Conservation (phyloP, 169 alveolate species). For the Plasmodium knowlesi region DNA sequence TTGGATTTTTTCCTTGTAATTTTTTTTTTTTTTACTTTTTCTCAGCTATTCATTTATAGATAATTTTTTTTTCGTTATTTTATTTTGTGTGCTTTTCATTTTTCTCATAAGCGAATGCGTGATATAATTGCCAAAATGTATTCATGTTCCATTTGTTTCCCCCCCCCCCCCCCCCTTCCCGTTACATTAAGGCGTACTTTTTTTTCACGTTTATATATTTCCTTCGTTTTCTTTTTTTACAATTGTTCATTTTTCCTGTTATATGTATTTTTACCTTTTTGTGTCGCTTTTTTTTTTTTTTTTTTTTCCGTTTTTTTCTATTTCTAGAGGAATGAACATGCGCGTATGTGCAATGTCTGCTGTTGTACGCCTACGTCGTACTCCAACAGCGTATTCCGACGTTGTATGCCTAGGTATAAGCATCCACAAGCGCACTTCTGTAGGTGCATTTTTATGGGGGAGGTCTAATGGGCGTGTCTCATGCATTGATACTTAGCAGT, state of each 20-base stretch:
- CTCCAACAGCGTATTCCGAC: not conserved
- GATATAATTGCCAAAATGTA: not conserved
- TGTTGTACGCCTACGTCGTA: not conserved
- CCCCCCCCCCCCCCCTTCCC: no score
- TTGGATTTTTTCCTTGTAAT: not conserved
- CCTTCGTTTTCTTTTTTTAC: not conserved
- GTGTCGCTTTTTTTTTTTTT: not conserved
- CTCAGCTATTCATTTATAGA: not conserved
- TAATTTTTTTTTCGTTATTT: not conserved
- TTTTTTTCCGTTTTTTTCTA: not conserved
- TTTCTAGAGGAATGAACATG: not conserved
- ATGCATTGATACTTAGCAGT: not conserved
- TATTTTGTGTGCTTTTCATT: not conserved
- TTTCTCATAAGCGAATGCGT: not conserved
- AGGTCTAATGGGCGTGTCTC: not conserved
- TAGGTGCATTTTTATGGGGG: not conserved
- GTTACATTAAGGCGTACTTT: not conserved
- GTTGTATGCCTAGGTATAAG: not conserved
- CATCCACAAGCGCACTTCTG: not conserved
- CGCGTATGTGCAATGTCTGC: not conserved
- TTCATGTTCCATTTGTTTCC: not conserved
- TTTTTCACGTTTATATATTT: not conserved
- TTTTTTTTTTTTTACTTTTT: not conserved
- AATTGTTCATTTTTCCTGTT: not conserved
- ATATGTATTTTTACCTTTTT: not conserved